Evolutionary conservation across 106 monocot species (phyloP).

Genomic region (Phalaenopsis equestris): DNA sequence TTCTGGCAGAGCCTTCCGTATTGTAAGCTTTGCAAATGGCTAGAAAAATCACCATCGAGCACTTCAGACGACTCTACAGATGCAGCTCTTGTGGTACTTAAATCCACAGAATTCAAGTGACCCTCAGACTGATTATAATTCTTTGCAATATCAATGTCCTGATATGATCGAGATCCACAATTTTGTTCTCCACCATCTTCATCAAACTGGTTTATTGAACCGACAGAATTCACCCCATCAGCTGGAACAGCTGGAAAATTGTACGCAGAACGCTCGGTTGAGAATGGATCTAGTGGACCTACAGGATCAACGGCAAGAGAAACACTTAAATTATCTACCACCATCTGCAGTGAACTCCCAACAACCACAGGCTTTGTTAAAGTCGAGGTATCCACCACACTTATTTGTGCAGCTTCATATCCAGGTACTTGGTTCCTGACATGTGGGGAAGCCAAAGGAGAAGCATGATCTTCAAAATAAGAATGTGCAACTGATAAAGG

Average conservation of each 20-base stretch:
- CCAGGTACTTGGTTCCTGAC: constrained; percentile 22
- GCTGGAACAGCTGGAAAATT: constrained; percentile 26
- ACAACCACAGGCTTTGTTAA: constrained; percentile 35
- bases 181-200: constrained; percentile 24
- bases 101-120: background rate
- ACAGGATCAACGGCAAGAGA: constrained; percentile 46
- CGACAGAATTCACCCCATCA: constrained; percentile 32
- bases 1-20: constrained; percentile 70
- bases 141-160: constrained; percentile 23
- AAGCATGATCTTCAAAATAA: constrained; percentile 24
- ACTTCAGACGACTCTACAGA: constrained; percentile 24
- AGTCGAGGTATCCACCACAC: background rate
- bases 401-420: constrained; percentile 22
- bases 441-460: constrained; percentile 3
- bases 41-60: constrained; percentile 49
- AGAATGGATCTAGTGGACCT: constrained; percentile 63
- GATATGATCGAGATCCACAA: constrained; percentile 9
- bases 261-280: constrained; percentile 28
- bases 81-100: constrained; percentile 15
- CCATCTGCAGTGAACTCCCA: constrained; percentile 30
- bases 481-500: constrained; percentile 17
- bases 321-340: constrained; percentile 35
- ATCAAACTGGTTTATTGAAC: constrained; percentile 29
- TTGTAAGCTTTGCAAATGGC: constrained; percentile 64
- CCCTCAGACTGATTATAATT: constrained; percentile 24